These are phyloP conservation scores for Linderniella brevidens DNA, from an alignment of 257 asterid genomes.

Conservation along the genomic window DNA sequence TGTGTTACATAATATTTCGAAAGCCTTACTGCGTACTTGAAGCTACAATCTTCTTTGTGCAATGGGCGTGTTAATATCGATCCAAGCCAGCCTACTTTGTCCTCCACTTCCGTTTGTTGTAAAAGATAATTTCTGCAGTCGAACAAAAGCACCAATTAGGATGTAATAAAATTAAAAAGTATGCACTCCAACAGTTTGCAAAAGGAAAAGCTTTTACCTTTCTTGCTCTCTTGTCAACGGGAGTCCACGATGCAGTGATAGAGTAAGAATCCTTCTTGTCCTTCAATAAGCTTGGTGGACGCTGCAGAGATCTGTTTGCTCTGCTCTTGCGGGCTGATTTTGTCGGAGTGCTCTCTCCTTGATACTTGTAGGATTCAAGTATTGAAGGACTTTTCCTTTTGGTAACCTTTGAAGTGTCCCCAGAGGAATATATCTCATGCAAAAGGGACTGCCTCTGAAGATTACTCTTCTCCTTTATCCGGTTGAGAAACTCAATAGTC, in stretches of 20 bases:
- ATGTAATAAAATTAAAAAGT: constrained; percentile 7
- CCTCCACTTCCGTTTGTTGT: constrained; percentile 66
- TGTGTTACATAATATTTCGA: too few species aligned
- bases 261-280: constrained; percentile 32
- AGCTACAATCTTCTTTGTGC: constrained; percentile 3
- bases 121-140: constrained; percentile 68
- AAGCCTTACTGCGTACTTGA: neutral
- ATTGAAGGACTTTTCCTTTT: constrained; percentile 81
- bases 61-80: constrained; percentile 13
- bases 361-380: constrained; percentile 59
- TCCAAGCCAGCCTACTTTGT: constrained; percentile 82
- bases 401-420: constrained; percentile 21
- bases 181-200: neutral
- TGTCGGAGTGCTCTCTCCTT: constrained; percentile 36
- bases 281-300: constrained; percentile 25
- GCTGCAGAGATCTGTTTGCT: constrained; percentile 24
- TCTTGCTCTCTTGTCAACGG: constrained; percentile 76
- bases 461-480: constrained; percentile 79
- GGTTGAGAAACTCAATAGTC: constrained; percentile 78
- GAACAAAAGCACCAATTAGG: constrained; percentile 13
- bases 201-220: constrained; percentile 22
- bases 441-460: constrained; percentile 44
- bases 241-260: constrained; percentile 40
- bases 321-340: constrained; percentile 36
- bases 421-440: constrained; percentile 36